phyloP scores from a whole-genome alignment of 192 early-diverging fungal species.

The Globomyces pollinis-pini region DNA sequence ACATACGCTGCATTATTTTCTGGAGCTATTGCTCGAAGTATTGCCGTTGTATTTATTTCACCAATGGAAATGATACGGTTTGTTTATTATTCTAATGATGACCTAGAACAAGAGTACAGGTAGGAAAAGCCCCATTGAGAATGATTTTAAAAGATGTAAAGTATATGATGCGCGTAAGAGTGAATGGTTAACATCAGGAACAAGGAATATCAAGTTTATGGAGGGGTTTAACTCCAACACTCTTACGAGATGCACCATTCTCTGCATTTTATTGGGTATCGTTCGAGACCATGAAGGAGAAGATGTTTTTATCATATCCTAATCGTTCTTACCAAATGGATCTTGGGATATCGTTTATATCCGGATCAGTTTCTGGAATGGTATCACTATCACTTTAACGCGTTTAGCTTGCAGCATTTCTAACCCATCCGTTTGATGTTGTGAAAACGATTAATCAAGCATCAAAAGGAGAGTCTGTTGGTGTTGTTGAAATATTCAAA shows the following conservation, averaged over 20 bases:
- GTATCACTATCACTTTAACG: slow-evolving; percentile 41
- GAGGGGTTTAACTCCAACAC: slow-evolving; percentile 78
- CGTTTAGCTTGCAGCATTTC: slow-evolving; percentile 63
- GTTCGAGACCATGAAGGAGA: slow-evolving; percentile 68
- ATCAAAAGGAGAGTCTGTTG: slow-evolving; percentile 3
- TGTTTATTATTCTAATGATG: too few species aligned
- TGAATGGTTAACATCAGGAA: not conserved
- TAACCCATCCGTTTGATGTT: slow-evolving; percentile 95
- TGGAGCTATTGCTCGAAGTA: slow-evolving; percentile 72
- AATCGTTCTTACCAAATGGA: slow-evolving; percentile 23
- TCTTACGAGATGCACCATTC: slow-evolving; percentile 97
- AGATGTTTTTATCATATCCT: not conserved
- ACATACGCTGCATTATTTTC: slow-evolving; percentile 68
- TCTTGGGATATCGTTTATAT: slow-evolving; percentile 64
- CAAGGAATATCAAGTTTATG: slow-evolving; percentile 64
- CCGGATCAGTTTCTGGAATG: slow-evolving; percentile 80
- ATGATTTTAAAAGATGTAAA: not conserved
- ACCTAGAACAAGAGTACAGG: slow-evolving; percentile 90
- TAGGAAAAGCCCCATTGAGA: slow-evolving; percentile 16
- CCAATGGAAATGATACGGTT: slow-evolving; percentile 87
- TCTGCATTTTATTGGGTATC: slow-evolving; percentile 85
- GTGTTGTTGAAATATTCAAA: not conserved
- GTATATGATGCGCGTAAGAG: too few species aligned
- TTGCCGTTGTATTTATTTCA: slow-evolving; percentile 69
- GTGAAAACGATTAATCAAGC: slow-evolving; percentile 89